Evolutionary conservation across 768 basidiomycete genomes (phyloP), one percentile per base, ranked within the genome.

Genomic region (Lyophyllum semitale): DNA sequence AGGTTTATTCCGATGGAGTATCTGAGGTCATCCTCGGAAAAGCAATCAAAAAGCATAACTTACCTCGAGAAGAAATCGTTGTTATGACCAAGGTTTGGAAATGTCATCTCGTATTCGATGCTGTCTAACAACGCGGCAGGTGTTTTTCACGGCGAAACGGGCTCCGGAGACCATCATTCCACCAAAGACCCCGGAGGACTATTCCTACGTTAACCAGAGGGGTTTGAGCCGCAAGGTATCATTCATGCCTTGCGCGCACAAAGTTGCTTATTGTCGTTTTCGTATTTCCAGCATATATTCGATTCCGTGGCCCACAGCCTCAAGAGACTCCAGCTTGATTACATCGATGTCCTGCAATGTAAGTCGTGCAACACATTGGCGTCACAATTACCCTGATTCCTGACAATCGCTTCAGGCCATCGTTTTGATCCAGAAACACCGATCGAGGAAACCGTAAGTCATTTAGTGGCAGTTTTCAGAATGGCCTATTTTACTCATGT

Each of bases 271-370:
- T 44, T 1, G 12, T 15, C 33, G 33, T 35, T n/a, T n/a, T n/a
- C 4, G 9, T 11, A 8, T n/a, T 18, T 9, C 30, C 29, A 90
- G 84, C 83, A 86, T 61, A 89, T 92, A 35, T 92, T 93, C 59
- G 87, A 86, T 29, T 73, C 83, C 0, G 81, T 88, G 29, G 84
- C 84, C 61, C 70, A 73, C 15, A 83, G 83, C 40, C 68, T 92
- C 53, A 70, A 86, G 63, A 78, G 89, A 17, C 76, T 93, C 1
- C 86, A 90, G 46, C 67, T 89, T 23, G 90, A 92, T 48, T 89
- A 91, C 57, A 77, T 93, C 62, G 91, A 92, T 62, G 69, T 91
- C 1, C 70, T 91, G 8, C 89, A 91, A 73, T 88, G 87, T 77
- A 61, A n/a, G 37, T 18, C n/a, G 37, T n/a, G 11, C 13, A 15